Percentiles rank a stretch among this genome's conserved stretches.
Evolutionary conservation across 257 asterid genomes (phyloP).

Genomic region (Fraxinus pennsylvanica): DNA sequence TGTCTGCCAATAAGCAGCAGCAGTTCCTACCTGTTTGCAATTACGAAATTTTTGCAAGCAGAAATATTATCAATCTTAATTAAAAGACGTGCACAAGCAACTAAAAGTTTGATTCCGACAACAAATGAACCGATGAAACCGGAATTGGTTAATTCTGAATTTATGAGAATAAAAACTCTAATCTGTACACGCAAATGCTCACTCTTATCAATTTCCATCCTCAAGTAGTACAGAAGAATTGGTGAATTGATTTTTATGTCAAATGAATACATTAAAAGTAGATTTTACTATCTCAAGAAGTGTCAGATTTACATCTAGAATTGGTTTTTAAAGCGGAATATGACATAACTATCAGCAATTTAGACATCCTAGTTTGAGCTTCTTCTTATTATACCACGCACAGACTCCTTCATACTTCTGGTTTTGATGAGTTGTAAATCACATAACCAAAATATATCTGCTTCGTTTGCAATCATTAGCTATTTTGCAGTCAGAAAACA

Average conservation of each 20-base stretch:
- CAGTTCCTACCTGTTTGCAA: constrained; percentile 49
- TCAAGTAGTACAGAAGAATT: too few species aligned
- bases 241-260: neutral
- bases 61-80: constrained; percentile 1
- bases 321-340: neutral
- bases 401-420: neutral
- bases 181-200: too few species aligned
- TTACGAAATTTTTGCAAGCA: neutral
- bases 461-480: neutral
- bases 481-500: neutral
- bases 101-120: neutral
- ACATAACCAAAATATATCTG: neutral
- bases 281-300: neutral
- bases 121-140: too few species aligned
- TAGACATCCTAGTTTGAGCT: neutral
- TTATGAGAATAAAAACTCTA: too few species aligned
- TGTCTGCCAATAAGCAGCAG: constrained; percentile 54
- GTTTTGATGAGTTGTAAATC: neutral
- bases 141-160: too few species aligned
- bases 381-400: neutral
- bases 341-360: neutral
- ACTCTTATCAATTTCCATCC: too few species aligned
- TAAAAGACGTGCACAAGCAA: neutral
- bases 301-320: neutral
- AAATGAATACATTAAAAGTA: too few species aligned